phyloP scores from a whole-genome alignment of 805 yeast genomes.

The Metschnikowia shivogae region DNA sequence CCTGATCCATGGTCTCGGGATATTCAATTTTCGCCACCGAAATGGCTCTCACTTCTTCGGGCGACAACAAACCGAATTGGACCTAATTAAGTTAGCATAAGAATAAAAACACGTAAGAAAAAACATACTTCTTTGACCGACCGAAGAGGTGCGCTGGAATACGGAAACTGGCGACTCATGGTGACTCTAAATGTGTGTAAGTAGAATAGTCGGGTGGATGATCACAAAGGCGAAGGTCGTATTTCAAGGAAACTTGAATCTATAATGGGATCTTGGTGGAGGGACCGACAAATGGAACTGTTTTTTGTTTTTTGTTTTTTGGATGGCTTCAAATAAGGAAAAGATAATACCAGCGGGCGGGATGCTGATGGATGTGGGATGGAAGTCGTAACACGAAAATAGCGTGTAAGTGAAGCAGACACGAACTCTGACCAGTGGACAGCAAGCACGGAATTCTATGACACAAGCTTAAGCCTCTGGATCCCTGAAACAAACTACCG shows the following conservation, averaged over 20 bases:
- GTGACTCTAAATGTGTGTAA: neutral
- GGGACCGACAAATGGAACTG: neutral
- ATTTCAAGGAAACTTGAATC: conserved; percentile 1
- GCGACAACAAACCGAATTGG: conserved; percentile 96
- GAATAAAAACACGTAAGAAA: neutral
- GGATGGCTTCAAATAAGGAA: neutral
- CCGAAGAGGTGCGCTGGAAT: conserved; percentile 97
- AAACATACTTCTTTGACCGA: conserved; percentile 85
- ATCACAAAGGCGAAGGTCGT: neutral
- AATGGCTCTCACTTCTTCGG: conserved; percentile 93
- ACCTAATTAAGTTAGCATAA: conserved; percentile 42
- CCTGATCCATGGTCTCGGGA: conserved; percentile 99
- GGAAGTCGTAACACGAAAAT: neutral
- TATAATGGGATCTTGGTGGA: neutral
- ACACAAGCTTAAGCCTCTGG: conserved; percentile 15
- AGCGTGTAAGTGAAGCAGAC: neutral
- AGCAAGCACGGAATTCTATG: conserved; percentile 1
- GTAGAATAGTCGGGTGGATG: neutral
- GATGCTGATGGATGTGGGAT: neutral
- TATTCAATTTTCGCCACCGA: conserved; percentile 97
- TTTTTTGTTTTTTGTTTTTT: conserved; percentile 3
- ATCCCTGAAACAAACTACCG: conserved; percentile 10
- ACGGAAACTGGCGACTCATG: conserved; percentile 64
- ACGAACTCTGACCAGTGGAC: conserved; percentile 1
- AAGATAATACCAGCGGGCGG: neutral